phyloP scores from a whole-genome alignment of 2,329 filamentous ascomycete species.

The Magnaporthiopsis poae region DNA sequence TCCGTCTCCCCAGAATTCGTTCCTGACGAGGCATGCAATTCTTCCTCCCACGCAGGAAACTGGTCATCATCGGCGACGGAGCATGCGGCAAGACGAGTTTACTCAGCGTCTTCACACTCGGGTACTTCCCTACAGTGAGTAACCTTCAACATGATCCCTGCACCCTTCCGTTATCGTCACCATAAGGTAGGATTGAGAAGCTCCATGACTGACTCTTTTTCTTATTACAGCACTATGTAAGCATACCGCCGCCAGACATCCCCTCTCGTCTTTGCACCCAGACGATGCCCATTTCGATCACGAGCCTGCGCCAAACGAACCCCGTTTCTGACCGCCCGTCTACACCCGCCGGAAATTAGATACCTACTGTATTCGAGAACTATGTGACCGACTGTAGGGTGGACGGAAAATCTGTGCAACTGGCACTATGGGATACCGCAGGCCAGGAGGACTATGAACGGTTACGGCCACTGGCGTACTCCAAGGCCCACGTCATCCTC shows the following conservation, averaged over 20 bases:
- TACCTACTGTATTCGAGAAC: conserved; percentile 97
- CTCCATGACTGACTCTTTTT: conserved; percentile 6
- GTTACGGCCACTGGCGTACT: conserved; percentile 85
- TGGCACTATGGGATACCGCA: conserved; percentile 98
- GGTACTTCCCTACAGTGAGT: conserved; percentile 93
- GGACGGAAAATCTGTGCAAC: conserved; percentile 95
- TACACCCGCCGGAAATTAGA: conserved; percentile 37
- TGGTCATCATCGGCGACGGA: conserved; percentile 93
- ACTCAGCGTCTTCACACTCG: conserved; percentile 91
- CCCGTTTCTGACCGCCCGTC: not conserved
- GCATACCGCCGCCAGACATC: conserved; percentile 15
- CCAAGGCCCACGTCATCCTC: conserved; percentile 92
- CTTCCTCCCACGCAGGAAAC: conserved; percentile 56
- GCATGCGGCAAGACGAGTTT: conserved; percentile 97
- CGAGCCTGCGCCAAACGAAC: not conserved
- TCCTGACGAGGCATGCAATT: not conserved
- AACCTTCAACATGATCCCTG: conserved; percentile 1
- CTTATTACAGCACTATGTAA: conserved; percentile 46
- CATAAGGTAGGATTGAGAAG: not conserved
- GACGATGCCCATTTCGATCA: not conserved
- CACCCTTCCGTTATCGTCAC: conserved; percentile 9
- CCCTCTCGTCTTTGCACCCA: not conserved
- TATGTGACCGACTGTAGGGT: conserved; percentile 98
- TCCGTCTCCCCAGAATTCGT: not conserved
- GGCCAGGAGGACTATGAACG: conserved; percentile 98